A percentile compares a stretch with the other conserved stretches of the same genome.
phyloP scores from a whole-genome alignment of 2,329 filamentous ascomycete genomes.

The Fusarium multiceps region DNA sequence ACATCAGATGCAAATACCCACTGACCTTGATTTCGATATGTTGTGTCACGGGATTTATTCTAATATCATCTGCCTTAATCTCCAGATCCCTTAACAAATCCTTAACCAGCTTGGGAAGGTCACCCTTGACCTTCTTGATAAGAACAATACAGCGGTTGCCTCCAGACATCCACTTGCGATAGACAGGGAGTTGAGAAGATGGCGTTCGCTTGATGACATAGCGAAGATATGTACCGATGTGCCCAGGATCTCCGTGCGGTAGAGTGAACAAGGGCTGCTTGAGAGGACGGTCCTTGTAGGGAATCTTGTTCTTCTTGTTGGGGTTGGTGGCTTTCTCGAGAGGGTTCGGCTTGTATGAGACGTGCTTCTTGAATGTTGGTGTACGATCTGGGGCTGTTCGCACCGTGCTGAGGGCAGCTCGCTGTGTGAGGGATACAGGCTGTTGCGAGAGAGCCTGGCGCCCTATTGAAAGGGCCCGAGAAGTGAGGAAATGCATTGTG shows the following conservation, averaged over 20 bases:
- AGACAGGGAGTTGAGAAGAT: conserved; percentile 79
- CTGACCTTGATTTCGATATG: conserved; percentile 80
- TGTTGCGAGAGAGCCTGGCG: conserved; percentile 28
- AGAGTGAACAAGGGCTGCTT: conserved; percentile 46
- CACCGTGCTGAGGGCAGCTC: conserved; percentile 27
- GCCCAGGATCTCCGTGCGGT: conserved; percentile 47
- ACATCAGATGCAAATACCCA: not conserved
- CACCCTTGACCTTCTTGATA: conserved; percentile 83
- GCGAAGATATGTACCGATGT: conserved; percentile 51
- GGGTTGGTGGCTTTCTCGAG: conserved; percentile 38
- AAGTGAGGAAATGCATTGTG: conserved; percentile 46
- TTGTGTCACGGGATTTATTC: conserved; percentile 69
- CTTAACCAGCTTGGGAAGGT: conserved; percentile 69
- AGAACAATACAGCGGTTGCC: conserved; percentile 80
- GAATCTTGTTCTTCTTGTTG: conserved; percentile 44
- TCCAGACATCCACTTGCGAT: conserved; percentile 77
- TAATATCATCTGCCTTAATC: conserved; percentile 65
- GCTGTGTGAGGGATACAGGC: conserved; percentile 24
- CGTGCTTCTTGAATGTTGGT: conserved; percentile 42
- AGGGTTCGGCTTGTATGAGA: conserved; percentile 40
- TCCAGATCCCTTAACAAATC: conserved; percentile 71
- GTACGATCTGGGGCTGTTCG: conserved; percentile 19
- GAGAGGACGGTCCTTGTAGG: conserved; percentile 39
- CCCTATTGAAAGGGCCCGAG: conserved; percentile 42
- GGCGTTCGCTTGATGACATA: conserved; percentile 80